Conservation (phyloP, 2,329 filamentous ascomycete species). For the Lachnellula willkommii region DNA sequence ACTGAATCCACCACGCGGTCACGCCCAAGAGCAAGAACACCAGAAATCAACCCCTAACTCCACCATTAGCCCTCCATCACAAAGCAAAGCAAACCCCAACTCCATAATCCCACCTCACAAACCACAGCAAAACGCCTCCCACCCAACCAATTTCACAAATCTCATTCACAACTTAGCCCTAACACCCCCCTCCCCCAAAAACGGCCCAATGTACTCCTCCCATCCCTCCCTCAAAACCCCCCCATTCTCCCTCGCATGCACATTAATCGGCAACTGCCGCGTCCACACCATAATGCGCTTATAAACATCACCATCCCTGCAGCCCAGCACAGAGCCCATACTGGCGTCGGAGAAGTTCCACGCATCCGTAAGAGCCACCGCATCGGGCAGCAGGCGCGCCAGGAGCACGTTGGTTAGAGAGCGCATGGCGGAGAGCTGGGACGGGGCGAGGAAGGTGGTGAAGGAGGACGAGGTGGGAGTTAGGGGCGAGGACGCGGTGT, state of each 20-base stretch:
- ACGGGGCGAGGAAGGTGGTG: slow-evolving; percentile 11
- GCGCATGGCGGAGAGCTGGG: slow-evolving; percentile 18
- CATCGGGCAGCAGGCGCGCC: slow-evolving; percentile 21
- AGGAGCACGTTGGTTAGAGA: slow-evolving; percentile 14
- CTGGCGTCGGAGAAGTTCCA: slow-evolving; percentile 25
- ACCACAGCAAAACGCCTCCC: background rate
- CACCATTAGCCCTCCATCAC: no score
- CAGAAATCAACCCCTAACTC: no score
- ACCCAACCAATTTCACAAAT: background rate
- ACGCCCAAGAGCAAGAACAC: no score
- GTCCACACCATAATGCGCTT: slow-evolving; percentile 13
- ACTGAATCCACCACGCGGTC: no score
- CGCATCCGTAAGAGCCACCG: slow-evolving; percentile 23
- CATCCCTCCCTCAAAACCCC: slow-evolving; percentile 5
- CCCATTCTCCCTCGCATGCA: slow-evolving; percentile 6
- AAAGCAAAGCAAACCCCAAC: no score
- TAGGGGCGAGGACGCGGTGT: slow-evolving; percentile 25
- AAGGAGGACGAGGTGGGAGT: slow-evolving; percentile 20
- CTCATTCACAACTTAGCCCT: background rate
- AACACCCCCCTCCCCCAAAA: background rate
- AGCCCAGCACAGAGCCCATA: slow-evolving; percentile 21
- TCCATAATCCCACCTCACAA: background rate
- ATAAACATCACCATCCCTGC: slow-evolving; percentile 23
- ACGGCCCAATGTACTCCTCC: slow-evolving; percentile 3
- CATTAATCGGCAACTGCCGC: slow-evolving; percentile 13